A percentile compares a stretch with the other conserved stretches of the same genome.
phyloP scores from a whole-genome alignment of 208 protist species.

The Porcisia hertigi region DNA sequence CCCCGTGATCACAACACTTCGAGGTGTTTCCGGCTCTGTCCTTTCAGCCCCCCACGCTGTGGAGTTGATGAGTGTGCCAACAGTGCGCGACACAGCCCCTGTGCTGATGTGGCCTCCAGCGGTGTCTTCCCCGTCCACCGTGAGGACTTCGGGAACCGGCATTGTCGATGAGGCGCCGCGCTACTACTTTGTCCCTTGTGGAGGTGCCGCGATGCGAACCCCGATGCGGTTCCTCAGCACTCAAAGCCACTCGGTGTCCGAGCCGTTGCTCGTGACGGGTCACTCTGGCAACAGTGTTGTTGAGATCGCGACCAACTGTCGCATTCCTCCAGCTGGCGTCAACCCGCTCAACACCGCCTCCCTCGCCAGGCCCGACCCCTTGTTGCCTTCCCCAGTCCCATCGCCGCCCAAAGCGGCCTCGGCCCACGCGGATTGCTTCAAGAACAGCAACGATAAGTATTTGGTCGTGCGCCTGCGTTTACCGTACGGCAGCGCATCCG shows the following conservation, averaged over 20 bases:
- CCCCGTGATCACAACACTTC: background rate
- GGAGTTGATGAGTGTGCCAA: background rate
- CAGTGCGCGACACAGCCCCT: background rate
- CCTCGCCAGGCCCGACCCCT: background rate
- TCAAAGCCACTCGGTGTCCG: slow-evolving; percentile 18
- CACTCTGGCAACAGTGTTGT: slow-evolving; percentile 22
- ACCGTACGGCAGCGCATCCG: slow-evolving; percentile 20
- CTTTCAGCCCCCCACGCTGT: background rate
- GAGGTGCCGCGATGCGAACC: background rate
- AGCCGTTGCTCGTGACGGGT: slow-evolving; percentile 18
- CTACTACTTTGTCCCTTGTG: slow-evolving; percentile 21
- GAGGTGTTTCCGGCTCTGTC: background rate
- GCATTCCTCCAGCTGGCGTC: slow-evolving; percentile 1
- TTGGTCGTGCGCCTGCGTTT: slow-evolving; percentile 28
- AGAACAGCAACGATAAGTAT: slow-evolving; percentile 3
- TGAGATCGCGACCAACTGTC: slow-evolving; percentile 26
- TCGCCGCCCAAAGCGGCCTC: background rate
- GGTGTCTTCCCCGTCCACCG: background rate
- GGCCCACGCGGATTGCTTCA: background rate
- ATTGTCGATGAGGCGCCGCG: background rate
- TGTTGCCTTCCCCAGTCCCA: slow-evolving; percentile 5
- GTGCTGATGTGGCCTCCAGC: slow-evolving; percentile 3
- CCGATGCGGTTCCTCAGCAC: slow-evolving; percentile 12
- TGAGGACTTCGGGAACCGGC: background rate
- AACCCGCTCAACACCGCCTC: slow-evolving; percentile 1